Evolutionary conservation across 768 basidiomycete genomes (phyloP).

Genomic region (Royoungia palumana): DNA sequence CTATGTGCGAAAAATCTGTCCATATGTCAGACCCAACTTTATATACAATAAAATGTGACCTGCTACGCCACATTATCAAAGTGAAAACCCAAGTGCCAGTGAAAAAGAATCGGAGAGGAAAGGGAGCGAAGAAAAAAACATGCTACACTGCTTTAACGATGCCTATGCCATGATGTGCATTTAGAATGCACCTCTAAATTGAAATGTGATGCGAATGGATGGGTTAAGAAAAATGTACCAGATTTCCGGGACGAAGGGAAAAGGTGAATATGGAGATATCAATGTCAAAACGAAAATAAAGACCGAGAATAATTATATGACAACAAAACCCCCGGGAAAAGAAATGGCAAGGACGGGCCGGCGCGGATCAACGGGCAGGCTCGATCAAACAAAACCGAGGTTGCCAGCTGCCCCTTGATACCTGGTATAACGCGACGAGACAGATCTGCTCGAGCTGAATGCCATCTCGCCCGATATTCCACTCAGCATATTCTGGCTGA

Average conservation of each 20-base stretch:
- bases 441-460: slow-evolving; percentile 33
- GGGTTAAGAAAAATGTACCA: background rate
- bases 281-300: background rate
- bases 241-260: background rate
- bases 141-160: slow-evolving; percentile 6
- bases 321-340: background rate
- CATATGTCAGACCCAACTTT: background rate
- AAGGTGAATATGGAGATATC: background rate
- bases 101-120: background rate
- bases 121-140: background rate
- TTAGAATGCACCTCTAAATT: slow-evolving; percentile 15
- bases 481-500: slow-evolving; percentile 11
- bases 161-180: slow-evolving; percentile 13
- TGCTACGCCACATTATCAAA: background rate
- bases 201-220: slow-evolving; percentile 4
- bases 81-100: background rate
- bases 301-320: background rate
- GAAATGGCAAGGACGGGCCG: background rate
- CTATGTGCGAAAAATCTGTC: background rate
- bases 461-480: slow-evolving; percentile 26
- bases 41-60: background rate
- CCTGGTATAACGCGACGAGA: slow-evolving; percentile 73
- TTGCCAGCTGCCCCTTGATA: slow-evolving; percentile 80
- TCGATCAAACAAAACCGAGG: slow-evolving; percentile 56
- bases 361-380: slow-evolving; percentile 12